phyloP scores from a whole-genome alignment of 2,329 filamentous ascomycete species.

The Alternaria angustiovoidea region DNA sequence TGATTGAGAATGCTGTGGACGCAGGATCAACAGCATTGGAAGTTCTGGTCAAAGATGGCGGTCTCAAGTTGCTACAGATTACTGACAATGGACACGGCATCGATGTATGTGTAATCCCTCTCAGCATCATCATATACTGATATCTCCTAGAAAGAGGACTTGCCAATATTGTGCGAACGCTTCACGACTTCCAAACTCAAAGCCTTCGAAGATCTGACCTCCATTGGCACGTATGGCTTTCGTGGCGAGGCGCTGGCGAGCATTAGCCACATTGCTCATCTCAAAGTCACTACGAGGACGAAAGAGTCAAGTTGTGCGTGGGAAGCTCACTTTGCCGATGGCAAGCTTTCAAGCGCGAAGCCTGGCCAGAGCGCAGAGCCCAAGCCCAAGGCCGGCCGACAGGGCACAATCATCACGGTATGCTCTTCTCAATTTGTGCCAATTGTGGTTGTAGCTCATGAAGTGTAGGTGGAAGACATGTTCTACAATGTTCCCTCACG shows the following conservation, averaged over 20 bases:
- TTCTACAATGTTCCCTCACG: slow-evolving; percentile 96
- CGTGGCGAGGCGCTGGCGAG: slow-evolving; percentile 94
- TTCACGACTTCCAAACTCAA: slow-evolving; percentile 98
- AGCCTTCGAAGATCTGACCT: slow-evolving; percentile 87
- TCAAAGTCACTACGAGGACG: slow-evolving; percentile 93
- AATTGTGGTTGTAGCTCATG: slow-evolving; percentile 15
- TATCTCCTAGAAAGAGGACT: slow-evolving; percentile 77
- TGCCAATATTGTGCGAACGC: slow-evolving; percentile 90
- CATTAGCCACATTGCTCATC: slow-evolving; percentile 97
- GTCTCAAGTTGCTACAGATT: slow-evolving; percentile 93
- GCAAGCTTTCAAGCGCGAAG: slow-evolving; percentile 81
- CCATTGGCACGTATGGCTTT: slow-evolving; percentile 96
- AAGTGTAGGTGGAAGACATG: slow-evolving; percentile 78
- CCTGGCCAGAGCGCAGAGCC: slow-evolving; percentile 87
- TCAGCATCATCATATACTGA: slow-evolving; percentile 16
- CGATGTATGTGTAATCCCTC: slow-evolving; percentile 66
- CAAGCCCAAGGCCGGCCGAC: slow-evolving; percentile 84
- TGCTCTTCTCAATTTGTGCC: slow-evolving; percentile 17
- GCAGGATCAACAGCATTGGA: slow-evolving; percentile 93
- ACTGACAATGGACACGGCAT: slow-evolving; percentile 98
- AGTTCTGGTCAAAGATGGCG: slow-evolving; percentile 91
- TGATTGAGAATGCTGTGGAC: slow-evolving; percentile 97
- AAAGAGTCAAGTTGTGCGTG: slow-evolving; percentile 87
- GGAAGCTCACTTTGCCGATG: slow-evolving; percentile 86
- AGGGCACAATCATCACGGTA: slow-evolving; percentile 90